A percentile compares a stretch with the other conserved stretches of the same genome.
Conservation (phyloP, 1,284 basidiomycete species). For the Sphaerobolus stellatus region DNA sequence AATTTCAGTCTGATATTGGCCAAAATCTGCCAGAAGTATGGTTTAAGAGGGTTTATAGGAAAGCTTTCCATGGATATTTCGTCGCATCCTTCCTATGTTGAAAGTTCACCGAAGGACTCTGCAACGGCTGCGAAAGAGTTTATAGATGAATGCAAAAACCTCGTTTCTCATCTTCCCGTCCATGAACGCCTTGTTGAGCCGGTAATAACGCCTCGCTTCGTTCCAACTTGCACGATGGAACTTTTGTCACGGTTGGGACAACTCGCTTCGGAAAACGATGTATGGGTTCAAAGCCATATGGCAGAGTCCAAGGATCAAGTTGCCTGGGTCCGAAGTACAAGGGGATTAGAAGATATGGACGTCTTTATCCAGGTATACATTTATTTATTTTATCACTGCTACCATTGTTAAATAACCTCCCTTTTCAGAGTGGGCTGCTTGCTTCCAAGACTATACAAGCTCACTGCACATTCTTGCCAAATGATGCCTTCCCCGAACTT, state of each 20-base stretch:
- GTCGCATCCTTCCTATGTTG: conserved; percentile 68
- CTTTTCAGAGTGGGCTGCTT: conserved; percentile 54
- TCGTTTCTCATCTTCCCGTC: conserved; percentile 40
- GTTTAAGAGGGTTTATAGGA: conserved; percentile 76
- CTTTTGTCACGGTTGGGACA: conserved; percentile 59
- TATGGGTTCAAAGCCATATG: conserved; percentile 72
- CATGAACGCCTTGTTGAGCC: conserved; percentile 64
- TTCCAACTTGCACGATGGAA: conserved; percentile 74
- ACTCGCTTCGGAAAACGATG: conserved; percentile 43
- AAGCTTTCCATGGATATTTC: conserved; percentile 86
- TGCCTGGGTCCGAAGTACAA: conserved; percentile 61
- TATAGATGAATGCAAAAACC: conserved; percentile 45
- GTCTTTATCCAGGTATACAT: conserved; percentile 63
- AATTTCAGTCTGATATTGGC: conserved; percentile 68
- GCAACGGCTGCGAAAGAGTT: conserved; percentile 56
- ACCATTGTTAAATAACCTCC: conserved; percentile 1
- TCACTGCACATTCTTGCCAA: conserved; percentile 76
- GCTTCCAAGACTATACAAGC: conserved; percentile 71
- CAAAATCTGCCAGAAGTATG: conserved; percentile 64
- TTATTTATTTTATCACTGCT: background rate
- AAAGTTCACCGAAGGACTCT: conserved; percentile 52
- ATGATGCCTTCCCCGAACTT: conserved; percentile 52
- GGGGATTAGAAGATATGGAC: conserved; percentile 66
- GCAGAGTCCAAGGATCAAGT: conserved; percentile 75
- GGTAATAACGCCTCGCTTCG: conserved; percentile 80